Conservation (phyloP, 2,329 filamentous ascomycete genomes). For the Chrysoporthe deuterocubensis region DNA sequence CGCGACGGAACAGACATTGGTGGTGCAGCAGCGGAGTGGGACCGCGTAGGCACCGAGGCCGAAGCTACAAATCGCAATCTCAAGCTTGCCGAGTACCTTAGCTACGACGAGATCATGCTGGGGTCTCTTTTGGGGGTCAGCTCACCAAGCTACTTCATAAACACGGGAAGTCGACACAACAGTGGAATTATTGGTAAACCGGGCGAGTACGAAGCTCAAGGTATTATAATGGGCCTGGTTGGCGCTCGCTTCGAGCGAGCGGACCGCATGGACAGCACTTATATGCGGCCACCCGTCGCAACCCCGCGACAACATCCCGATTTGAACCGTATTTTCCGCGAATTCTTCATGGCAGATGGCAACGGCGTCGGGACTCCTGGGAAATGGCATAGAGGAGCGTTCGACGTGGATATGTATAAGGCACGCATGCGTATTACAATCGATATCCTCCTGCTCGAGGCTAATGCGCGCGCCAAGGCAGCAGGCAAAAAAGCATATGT, state of each 20-base stretch:
- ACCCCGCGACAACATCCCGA: constrained; percentile 28
- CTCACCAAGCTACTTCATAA: constrained; percentile 38
- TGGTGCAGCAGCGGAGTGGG: not conserved
- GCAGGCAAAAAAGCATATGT: constrained; percentile 35
- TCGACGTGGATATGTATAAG: constrained; percentile 35
- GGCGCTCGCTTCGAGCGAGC: constrained; percentile 39
- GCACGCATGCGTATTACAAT: constrained; percentile 35
- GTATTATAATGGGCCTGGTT: constrained; percentile 39
- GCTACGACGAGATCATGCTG: constrained; percentile 43
- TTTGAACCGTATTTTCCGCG: constrained; percentile 2
- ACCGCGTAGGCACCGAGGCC: constrained; percentile 10
- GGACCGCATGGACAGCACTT: constrained; percentile 36
- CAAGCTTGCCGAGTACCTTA: constrained; percentile 35
- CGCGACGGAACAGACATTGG: not conserved
- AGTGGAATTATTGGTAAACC: not conserved
- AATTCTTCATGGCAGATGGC: not conserved
- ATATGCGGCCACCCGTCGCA: constrained; percentile 4
- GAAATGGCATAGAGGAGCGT: constrained; percentile 16
- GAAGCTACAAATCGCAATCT: constrained; percentile 30
- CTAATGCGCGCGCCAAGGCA: constrained; percentile 33
- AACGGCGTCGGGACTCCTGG: too few species aligned
- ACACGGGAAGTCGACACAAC: constrained; percentile 37
- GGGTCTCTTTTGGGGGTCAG: constrained; percentile 38
- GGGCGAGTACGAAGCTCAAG: constrained; percentile 35
- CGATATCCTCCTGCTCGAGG: constrained; percentile 38